A percentile compares a stretch with the other conserved stretches of the same genome.
Evolutionary conservation across 179 eudicot species (phyloP).

Genomic region (Sideroxylon spinosum): DNA sequence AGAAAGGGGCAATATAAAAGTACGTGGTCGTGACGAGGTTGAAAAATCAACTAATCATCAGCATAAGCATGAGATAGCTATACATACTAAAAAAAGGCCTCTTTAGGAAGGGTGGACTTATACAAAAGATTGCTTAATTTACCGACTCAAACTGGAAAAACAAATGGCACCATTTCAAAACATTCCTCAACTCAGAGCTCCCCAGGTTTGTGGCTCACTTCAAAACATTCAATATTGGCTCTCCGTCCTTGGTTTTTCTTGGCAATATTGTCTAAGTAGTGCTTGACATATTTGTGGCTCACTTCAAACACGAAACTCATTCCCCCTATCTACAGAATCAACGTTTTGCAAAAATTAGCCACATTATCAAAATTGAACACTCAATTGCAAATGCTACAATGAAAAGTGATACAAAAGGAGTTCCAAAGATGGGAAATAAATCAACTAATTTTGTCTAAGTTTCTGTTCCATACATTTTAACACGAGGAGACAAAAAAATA

Average conservation of each 20-base stretch:
- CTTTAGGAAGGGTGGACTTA: background rate
- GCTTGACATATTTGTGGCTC: constrained; percentile 25
- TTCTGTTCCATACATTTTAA: background rate
- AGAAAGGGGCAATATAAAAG: background rate
- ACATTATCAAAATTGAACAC: background rate
- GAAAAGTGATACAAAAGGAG: background rate
- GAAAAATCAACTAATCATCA: background rate
- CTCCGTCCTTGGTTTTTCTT: constrained; percentile 20
- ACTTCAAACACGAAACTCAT: constrained; percentile 43
- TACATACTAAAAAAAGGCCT: background rate
- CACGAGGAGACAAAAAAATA: background rate
- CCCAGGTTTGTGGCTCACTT: no score
- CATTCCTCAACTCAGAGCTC: constrained; percentile 13
- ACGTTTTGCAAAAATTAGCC: constrained; percentile 2
- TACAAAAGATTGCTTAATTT: background rate
- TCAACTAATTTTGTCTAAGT: background rate
- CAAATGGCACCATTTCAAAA: constrained; percentile 11
- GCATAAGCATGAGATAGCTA: background rate
- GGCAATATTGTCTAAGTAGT: constrained; percentile 17
- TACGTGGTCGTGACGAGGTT: background rate
- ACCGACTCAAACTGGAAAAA: background rate
- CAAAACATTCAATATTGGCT: constrained; percentile 24
- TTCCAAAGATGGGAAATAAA: background rate
- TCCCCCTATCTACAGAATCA: constrained; percentile 34
- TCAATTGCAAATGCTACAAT: background rate